A percentile compares a stretch with the other conserved stretches of the same genome.
Conservation (phyloP, 1,139 yeast genomes). For the Blastobotrys persicus region DNA sequence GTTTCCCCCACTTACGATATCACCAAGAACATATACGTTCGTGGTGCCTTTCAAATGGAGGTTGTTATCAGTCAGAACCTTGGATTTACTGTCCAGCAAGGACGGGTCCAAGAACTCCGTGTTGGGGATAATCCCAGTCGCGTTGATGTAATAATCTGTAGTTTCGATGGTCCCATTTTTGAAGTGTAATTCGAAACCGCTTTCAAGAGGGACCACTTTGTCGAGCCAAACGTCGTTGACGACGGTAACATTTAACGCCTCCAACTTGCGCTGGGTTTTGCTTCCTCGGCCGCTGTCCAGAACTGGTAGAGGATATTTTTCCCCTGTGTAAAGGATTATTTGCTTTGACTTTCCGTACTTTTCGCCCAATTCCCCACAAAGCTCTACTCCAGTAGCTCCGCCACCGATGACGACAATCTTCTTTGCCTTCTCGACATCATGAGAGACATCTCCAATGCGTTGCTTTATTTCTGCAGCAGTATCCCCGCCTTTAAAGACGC, state of each 20-base stretch:
- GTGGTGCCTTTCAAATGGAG: conserved; percentile 26
- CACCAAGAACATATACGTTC: conserved; percentile 32
- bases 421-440: conserved; percentile 70
- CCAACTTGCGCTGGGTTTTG: conserved; percentile 18
- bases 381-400: conserved; percentile 91
- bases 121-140: conserved; percentile 28
- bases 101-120: conserved; percentile 25
- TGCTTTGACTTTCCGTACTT: conserved; percentile 23
- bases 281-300: conserved; percentile 15
- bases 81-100: conserved; percentile 23
- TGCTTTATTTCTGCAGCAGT: conserved; percentile 72
- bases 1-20: conserved; percentile 22
- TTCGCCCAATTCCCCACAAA: conserved; percentile 61
- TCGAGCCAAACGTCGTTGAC: conserved; percentile 20
- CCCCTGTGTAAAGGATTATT: conserved; percentile 29
- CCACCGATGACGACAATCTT: conserved; percentile 84
- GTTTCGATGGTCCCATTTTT: conserved; percentile 20
- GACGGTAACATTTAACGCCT: conserved; percentile 26
- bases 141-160: conserved; percentile 24
- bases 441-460: conserved; percentile 69
- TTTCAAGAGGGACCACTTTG: conserved; percentile 11
- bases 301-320: conserved; percentile 23
- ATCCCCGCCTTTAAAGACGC: conserved; percentile 80
- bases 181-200: conserved; percentile 13
- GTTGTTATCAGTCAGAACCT: conserved; percentile 23